These are phyloP conservation scores for Clitopilus passeckerianus DNA, from an alignment of 768 basidiomycete species.

Conservation along the genomic window DNA sequence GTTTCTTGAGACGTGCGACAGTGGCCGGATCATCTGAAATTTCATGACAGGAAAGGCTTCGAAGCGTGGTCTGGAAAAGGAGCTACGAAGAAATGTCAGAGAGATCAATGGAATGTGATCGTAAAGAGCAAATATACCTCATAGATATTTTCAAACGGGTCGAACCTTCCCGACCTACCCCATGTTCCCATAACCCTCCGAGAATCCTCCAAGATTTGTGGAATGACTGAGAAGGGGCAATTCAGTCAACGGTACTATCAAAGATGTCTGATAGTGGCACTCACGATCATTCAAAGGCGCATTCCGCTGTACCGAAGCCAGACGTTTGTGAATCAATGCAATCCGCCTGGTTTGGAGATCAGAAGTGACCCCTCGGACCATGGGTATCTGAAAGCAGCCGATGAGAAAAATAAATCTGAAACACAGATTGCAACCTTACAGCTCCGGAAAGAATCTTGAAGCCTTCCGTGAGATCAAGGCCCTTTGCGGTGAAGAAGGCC, in stretches of 20 bases:
- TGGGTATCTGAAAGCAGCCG: constrained; percentile 52
- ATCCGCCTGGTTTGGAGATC: constrained; percentile 59
- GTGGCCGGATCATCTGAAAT: constrained; percentile 61
- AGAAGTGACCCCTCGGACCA: constrained; percentile 71
- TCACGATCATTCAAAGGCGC: constrained; percentile 55
- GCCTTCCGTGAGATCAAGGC: constrained; percentile 73
- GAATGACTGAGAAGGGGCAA: constrained; percentile 48
- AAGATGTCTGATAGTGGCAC: constrained; percentile 19
- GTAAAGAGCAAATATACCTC: constrained; percentile 37
- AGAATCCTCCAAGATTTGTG: constrained; percentile 60
- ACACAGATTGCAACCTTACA: constrained; percentile 36
- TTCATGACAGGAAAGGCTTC: constrained; percentile 62
- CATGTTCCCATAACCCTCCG: constrained; percentile 57
- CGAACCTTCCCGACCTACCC: constrained; percentile 59
- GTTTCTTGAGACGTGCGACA: constrained; percentile 55
- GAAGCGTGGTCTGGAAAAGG: constrained; percentile 69
- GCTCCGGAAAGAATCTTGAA: constrained; percentile 78
- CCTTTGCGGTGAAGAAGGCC: constrained; percentile 65
- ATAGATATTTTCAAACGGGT: constrained; percentile 69
- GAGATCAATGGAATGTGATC: background rate
- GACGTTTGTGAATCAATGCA: constrained; percentile 66
- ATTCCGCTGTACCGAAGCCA: constrained; percentile 57
- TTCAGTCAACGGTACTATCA: constrained; percentile 1
- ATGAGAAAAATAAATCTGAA: constrained; percentile 10
- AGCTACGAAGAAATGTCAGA: constrained; percentile 33